Conservation (phyloP, 106 monocot species). For the Phalaenopsis equestris region DNA sequence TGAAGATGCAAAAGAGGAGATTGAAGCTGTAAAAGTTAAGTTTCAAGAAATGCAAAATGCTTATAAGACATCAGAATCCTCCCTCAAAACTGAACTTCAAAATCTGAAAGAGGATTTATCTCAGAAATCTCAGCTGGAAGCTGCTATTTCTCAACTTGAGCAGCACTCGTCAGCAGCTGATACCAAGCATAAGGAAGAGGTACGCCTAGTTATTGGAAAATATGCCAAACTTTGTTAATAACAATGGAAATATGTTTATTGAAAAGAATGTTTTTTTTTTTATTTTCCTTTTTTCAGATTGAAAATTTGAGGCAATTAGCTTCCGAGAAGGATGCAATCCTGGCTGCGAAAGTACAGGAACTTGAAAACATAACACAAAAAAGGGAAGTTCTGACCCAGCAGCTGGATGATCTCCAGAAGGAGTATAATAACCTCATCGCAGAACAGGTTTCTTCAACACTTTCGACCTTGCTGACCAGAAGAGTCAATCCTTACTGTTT, state of each 20-base stretch:
- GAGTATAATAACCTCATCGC: constrained; percentile 28
- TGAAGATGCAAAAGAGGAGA: constrained; percentile 51
- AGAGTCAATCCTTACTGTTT: neutral
- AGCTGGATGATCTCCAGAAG: constrained; percentile 37
- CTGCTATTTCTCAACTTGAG: constrained; percentile 34
- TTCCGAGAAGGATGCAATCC: constrained; percentile 39
- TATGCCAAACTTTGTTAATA: neutral
- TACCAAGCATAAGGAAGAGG: constrained; percentile 44
- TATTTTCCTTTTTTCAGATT: constrained; percentile 34
- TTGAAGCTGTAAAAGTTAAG: constrained; percentile 27
- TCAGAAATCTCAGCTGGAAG: constrained; percentile 37
- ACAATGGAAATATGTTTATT: neutral
- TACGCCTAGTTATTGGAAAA: constrained; percentile 13
- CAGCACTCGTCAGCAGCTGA: constrained; percentile 32
- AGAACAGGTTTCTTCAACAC: constrained; percentile 38
- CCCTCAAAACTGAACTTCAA: constrained; percentile 29
- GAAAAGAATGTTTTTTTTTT: neutral
- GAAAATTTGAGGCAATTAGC: constrained; percentile 28
- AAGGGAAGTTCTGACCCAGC: constrained; percentile 33
- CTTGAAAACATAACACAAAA: constrained; percentile 28
- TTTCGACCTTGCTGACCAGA: neutral
- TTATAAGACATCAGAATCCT: constrained; percentile 30
- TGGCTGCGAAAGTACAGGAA: constrained; percentile 32
- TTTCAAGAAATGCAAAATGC: constrained; percentile 50
- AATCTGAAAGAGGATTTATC: constrained; percentile 31